A percentile compares a stretch with the other conserved stretches of the same genome.
phyloP scores from a whole-genome alignment of 2,329 filamentous ascomycete genomes.

The Xylaria sp. region DNA sequence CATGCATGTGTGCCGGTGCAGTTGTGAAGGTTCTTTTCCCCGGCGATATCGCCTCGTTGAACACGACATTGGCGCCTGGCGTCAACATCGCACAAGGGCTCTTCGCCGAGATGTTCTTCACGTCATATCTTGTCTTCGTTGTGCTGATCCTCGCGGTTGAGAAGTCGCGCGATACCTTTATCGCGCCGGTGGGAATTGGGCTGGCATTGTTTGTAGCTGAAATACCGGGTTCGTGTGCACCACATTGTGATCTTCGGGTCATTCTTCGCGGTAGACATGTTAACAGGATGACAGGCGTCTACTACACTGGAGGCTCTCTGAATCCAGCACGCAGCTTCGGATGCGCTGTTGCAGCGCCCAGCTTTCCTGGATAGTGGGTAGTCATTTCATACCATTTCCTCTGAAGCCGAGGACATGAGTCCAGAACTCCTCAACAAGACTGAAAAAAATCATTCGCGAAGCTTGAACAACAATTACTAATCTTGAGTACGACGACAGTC shows the following conservation, averaged over 20 bases:
- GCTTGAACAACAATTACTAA: not conserved
- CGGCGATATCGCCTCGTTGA: slow-evolving; percentile 52
- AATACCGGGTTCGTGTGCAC: slow-evolving; percentile 49
- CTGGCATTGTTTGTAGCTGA: slow-evolving; percentile 69
- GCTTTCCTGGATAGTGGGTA: slow-evolving; percentile 50
- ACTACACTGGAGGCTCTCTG: slow-evolving; percentile 56
- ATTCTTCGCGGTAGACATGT: not conserved
- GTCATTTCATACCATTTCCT: not conserved
- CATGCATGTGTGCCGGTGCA: slow-evolving; percentile 65
- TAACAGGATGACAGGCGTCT: slow-evolving; percentile 49
- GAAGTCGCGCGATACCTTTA: slow-evolving; percentile 73
- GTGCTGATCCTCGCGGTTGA: slow-evolving; percentile 74
- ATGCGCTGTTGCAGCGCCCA: slow-evolving; percentile 53
- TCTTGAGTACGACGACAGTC: slow-evolving; percentile 26
- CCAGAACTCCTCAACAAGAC: too few species aligned
- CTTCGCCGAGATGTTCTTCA: slow-evolving; percentile 72
- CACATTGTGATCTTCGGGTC: not conserved
- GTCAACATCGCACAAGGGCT: slow-evolving; percentile 59
- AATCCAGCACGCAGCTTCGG: slow-evolving; percentile 59
- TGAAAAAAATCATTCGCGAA: not conserved
- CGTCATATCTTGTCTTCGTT: slow-evolving; percentile 67
- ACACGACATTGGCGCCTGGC: slow-evolving; percentile 41
- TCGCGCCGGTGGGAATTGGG: slow-evolving; percentile 75
- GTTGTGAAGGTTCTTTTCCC: slow-evolving; percentile 66
- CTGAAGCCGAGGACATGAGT: not conserved